Conservation (phyloP, 208 protist species). For the Trypanosoma theileri region DNA sequence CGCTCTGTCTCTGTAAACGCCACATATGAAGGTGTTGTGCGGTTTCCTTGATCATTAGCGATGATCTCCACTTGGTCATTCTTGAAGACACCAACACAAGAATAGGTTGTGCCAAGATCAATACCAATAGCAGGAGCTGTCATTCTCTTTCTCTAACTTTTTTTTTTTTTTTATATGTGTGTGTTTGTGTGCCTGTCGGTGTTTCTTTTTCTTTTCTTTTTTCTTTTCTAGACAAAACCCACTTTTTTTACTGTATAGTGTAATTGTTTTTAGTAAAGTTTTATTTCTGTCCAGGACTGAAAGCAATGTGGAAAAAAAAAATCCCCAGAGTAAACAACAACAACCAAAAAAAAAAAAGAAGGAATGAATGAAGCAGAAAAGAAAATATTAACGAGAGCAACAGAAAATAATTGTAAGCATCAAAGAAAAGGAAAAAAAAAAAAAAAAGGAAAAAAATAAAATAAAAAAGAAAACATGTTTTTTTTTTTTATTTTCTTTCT, state of each 20-base stretch:
- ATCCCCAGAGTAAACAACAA: no score
- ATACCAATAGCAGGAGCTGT: conserved; percentile 85
- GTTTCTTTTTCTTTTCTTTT: not conserved
- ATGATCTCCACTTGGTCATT: conserved; percentile 94
- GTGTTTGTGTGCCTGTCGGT: not conserved
- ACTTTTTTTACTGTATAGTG: no score
- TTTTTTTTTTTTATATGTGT: conserved; percentile 9
- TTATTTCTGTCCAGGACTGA: no score
- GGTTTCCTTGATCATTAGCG: conserved; percentile 91
- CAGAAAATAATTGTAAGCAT: not conserved
- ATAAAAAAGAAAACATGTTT: conserved; percentile 7
- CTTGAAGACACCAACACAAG: conserved; percentile 96
- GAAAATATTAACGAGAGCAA: not conserved
- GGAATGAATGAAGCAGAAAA: not conserved
- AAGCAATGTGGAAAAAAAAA: not conserved
- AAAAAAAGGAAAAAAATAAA: not conserved
- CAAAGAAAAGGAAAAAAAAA: not conserved
- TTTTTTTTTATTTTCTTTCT: conserved; percentile 21
- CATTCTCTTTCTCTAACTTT: conserved; percentile 7
- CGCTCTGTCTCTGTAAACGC: conserved; percentile 95
- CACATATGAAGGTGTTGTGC: conserved; percentile 96
- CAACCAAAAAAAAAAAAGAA: not conserved
- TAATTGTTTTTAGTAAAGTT: no score
- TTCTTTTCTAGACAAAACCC: not conserved
- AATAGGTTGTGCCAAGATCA: conserved; percentile 97